Percentiles rank a stretch among this genome's conserved stretches.
These are phyloP conservation scores for Moniliophthora roreri DNA, from an alignment of 1,284 basidiomycete species.

Conservation along the genomic window DNA sequence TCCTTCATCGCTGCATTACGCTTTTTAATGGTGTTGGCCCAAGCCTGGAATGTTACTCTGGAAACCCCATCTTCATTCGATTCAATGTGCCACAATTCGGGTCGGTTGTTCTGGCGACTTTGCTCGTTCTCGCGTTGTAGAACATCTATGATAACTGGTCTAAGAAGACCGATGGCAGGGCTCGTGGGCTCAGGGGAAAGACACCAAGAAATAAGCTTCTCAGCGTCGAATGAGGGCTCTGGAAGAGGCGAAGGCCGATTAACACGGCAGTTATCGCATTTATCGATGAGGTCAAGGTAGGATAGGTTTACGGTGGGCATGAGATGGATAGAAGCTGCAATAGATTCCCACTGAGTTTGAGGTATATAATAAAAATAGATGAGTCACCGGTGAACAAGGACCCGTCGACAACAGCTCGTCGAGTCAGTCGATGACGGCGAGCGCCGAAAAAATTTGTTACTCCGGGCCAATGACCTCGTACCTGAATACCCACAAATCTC, in stretches of 20 bases:
- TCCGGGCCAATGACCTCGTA: not conserved
- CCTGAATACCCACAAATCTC: conserved; percentile 44
- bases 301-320: conserved; percentile 2
- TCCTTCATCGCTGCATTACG: conserved; percentile 61
- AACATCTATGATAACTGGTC: conserved; percentile 53
- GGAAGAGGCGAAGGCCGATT: conserved; percentile 5
- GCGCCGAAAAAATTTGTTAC: not conserved
- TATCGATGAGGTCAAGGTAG: conserved; percentile 11
- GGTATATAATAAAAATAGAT: no score
- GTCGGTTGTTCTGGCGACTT: conserved; percentile 24
- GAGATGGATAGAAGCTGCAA: not conserved
- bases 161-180: conserved; percentile 63
- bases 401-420: not conserved
- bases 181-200: conserved; percentile 47
- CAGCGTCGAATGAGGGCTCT: conserved; percentile 24
- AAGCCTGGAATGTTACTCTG: conserved; percentile 52
- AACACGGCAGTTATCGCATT: conserved; percentile 14
- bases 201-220: conserved; percentile 50
- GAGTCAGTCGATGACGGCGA: conserved; percentile 31
- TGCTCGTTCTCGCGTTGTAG: conserved; percentile 49
- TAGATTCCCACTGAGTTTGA: no score
- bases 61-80: conserved; percentile 23
- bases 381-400: no score
- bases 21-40: conserved; percentile 51
- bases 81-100: conserved; percentile 42